Conservation (phyloP, 2,329 filamentous ascomycete species). For the Colletotrichum paranaense region DNA sequence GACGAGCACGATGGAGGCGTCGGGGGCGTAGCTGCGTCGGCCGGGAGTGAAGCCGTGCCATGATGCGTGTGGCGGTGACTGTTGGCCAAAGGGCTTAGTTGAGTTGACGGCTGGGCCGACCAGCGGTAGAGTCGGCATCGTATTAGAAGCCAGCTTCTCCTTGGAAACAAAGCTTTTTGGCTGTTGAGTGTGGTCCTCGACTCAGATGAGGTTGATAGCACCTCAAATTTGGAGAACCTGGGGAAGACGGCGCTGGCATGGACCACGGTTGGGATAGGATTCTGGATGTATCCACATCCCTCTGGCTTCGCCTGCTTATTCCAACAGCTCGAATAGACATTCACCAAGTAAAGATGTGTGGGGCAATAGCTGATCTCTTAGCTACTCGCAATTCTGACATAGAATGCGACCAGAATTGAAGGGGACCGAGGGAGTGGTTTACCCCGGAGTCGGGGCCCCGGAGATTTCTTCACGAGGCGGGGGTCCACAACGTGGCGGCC, state of each 20-base stretch:
- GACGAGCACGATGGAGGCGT: conserved; percentile 78
- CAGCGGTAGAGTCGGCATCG: not conserved
- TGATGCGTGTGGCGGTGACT: not conserved
- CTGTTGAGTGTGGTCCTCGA: not conserved
- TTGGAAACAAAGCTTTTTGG: not conserved
- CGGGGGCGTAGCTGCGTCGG: conserved; percentile 37
- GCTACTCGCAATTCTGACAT: not conserved
- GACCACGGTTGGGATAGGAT: not conserved
- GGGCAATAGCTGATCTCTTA: not conserved
- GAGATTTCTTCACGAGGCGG: not conserved
- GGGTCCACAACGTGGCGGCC: not conserved
- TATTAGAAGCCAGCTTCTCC: not conserved
- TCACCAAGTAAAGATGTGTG: not conserved
- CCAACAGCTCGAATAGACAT: not conserved
- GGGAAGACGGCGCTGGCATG: not conserved
- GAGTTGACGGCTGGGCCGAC: not conserved
- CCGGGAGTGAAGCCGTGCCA: not conserved
- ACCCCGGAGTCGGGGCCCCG: not conserved
- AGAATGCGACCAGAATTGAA: not conserved
- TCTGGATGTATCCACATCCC: not conserved
- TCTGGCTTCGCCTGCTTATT: not conserved
- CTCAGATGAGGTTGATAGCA: not conserved
- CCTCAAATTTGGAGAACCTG: not conserved
- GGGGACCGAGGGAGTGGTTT: not conserved
- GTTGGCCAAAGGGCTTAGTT: not conserved